Evolutionary conservation across 2,329 filamentous ascomycete genomes (phyloP).

Genomic region (Pseudocercospora musae): DNA sequence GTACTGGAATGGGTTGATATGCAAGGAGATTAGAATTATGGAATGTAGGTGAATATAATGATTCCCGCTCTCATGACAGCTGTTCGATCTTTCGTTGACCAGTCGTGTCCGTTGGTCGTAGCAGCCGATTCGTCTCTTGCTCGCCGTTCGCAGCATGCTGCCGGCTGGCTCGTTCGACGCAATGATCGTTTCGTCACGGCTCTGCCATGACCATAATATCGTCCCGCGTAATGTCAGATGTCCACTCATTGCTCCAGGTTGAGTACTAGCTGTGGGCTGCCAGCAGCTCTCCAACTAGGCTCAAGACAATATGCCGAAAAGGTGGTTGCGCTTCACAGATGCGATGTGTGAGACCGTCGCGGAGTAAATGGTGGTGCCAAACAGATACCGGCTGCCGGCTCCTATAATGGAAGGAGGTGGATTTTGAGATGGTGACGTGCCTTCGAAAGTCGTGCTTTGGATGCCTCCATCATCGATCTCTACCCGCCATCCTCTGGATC

Average conservation of each 20-base stretch:
- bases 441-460: neutral
- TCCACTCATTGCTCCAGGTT: neutral
- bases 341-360: neutral
- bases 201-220: neutral
- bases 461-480: neutral
- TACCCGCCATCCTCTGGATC: slow-evolving; percentile 18
- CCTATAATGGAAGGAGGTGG: neutral
- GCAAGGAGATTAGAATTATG: neutral
- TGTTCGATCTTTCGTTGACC: neutral
- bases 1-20: too few relatives aligned
- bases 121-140: neutral
- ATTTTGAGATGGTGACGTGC: neutral
- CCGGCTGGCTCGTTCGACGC: neutral
- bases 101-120: neutral
- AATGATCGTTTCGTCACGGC: neutral
- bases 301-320: neutral
- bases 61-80: neutral
- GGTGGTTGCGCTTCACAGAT: neutral
- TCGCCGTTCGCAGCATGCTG: neutral
- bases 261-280: neutral
- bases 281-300: neutral
- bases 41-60: neutral
- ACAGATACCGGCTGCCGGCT: neutral
- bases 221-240: neutral
- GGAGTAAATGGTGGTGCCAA: neutral